Conservation (phyloP, 176 grass and related monocot species). For the Musa acuminata region DNA sequence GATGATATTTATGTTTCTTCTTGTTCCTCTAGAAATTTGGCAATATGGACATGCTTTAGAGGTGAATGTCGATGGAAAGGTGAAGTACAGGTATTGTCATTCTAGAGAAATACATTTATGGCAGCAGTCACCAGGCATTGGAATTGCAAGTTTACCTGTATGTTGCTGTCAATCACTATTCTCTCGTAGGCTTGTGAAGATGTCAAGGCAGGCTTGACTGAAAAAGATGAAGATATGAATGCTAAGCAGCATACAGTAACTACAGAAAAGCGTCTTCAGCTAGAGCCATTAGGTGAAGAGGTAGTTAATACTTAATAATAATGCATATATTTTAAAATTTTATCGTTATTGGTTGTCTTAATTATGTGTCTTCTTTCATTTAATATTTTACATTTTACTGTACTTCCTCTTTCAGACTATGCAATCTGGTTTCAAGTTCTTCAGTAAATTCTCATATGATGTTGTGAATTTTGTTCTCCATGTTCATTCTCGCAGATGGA, state of each 20-base stretch:
- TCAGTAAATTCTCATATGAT: too few species aligned
- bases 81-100: slow-evolving; percentile 26
- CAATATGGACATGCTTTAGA: slow-evolving; percentile 64
- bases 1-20: slow-evolving; percentile 5
- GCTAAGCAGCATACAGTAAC: slow-evolving; percentile 46
- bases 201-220: background rate
- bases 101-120: slow-evolving; percentile 2
- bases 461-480: too few species aligned
- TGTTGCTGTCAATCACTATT: slow-evolving; percentile 13
- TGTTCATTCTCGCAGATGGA: too few species aligned
- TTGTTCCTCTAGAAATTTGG: slow-evolving; percentile 33
- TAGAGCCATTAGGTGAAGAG: slow-evolving; percentile 60
- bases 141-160: slow-evolving; percentile 18
- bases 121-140: background rate
- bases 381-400: background rate
- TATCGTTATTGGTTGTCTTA: background rate
- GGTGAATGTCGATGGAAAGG: slow-evolving; percentile 66
- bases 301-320: slow-evolving; percentile 10
- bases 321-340: background rate
- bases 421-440: background rate
- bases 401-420: background rate
- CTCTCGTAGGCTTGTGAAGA: slow-evolving; percentile 27
- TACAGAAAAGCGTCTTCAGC: slow-evolving; percentile 37
- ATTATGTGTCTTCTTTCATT: background rate
- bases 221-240: background rate